Base-by-base conservation (phyloP, 73 alveolate species). In the Paraurostyla sp. region DNA sequence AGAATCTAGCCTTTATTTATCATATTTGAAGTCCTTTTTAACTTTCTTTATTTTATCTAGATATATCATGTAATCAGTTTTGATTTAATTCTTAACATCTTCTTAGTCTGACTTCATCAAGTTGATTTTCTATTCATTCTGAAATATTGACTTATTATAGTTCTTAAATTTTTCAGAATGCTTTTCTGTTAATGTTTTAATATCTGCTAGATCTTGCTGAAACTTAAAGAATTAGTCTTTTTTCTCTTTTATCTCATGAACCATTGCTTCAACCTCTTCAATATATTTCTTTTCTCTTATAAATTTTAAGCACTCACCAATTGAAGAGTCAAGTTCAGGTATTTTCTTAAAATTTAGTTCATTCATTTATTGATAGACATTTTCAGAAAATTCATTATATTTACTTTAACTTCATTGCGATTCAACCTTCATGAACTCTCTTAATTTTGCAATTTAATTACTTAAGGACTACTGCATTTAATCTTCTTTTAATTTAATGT, bases 271-370 rank as follows among this genome's bases (percentile, higher is more conserved):
- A 9, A 65, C 3, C 32, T 65, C 82, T 18, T n/a, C 58, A 6
- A 40, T 65, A 38, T 65, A 65, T 13, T 16, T 33, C 25, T 65
- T 65, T 18, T 32, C 18, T 6, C 25, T 35, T 9, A 65, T 38
- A 30, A 65, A 65, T 1, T 36, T 11, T 9, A 18, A 4, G 9
- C 35, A 9, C 7, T 25, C 56, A 38, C 0, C 23, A 11, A 65
- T 32, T 7, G 7, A 13, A 9, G 35, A 38, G 7, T 65, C 82
- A 16, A 65, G 35, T 2, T 65, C 82, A 38, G 82, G 82, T 1
- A 65, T 36, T 38, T 65, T 65, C 35, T 32, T 65, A 22, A 65
- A 65, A n/a, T n/a, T n/a, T n/a, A n/a, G n/a, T n/a, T n/a, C 58
- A 65, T 9, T 38, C 35, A 36, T 40, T 65, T 58, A 65, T 65